phyloP scores from a whole-genome alignment of 768 basidiomycete genomes.

The Kwoniella dejecticola region DNA sequence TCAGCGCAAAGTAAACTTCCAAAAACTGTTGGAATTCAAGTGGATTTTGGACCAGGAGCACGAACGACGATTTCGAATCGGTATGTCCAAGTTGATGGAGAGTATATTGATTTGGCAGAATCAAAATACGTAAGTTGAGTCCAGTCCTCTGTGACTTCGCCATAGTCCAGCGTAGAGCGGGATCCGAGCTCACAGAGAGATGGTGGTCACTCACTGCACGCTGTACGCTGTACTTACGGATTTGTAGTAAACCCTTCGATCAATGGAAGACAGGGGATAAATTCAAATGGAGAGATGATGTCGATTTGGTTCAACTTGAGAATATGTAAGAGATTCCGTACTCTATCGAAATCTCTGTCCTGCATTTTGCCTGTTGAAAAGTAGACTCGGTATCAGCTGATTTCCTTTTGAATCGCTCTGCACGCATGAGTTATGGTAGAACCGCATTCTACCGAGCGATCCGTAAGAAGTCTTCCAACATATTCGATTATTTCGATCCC shows the following conservation, averaged over 20 bases:
- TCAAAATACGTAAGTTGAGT: slow-evolving; percentile 16
- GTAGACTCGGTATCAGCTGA: neutral
- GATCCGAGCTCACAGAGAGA: too few species aligned
- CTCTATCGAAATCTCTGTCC: too few species aligned
- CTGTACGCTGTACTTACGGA: too few species aligned
- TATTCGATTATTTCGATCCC: slow-evolving; percentile 3
- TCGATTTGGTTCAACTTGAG: too few species aligned
- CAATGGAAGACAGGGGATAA: too few species aligned
- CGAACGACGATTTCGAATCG: slow-evolving; percentile 13
- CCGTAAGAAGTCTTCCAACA: slow-evolving; percentile 10
- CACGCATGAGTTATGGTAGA: too few species aligned
- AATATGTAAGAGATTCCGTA: too few species aligned
- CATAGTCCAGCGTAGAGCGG: neutral
- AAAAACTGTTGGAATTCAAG: slow-evolving; percentile 2
- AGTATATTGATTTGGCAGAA: slow-evolving; percentile 10
- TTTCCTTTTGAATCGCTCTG: neutral
- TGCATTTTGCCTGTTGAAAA: neutral
- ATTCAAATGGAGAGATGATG: too few species aligned
- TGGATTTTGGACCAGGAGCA: slow-evolving; percentile 20
- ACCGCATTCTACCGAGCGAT: slow-evolving; percentile 12
- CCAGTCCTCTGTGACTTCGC: neutral
- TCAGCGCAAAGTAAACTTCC: neutral
- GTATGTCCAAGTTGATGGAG: slow-evolving; percentile 8
- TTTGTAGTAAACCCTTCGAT: too few species aligned
- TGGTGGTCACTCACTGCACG: neutral